Evolutionary conservation across 2,329 filamentous ascomycete species (phyloP).

Genomic region (Westerdykella sp.): DNA sequence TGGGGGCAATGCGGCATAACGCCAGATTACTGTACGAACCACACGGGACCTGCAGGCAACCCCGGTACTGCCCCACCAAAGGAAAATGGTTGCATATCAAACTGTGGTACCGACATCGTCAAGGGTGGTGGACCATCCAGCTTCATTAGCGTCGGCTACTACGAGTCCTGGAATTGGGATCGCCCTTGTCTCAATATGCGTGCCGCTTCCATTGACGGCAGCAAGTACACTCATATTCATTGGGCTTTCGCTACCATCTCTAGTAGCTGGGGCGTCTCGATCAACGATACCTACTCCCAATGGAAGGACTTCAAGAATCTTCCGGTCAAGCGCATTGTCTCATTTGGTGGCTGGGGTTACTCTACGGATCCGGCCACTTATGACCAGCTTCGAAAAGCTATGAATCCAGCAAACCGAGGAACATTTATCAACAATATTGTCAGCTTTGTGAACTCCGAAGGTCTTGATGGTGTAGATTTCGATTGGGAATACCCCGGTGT

Average conservation of each 20-base stretch:
- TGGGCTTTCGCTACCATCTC: slow-evolving; percentile 6
- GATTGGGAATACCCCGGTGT: slow-evolving; percentile 42
- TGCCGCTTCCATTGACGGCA: too few species aligned
- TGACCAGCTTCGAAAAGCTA: slow-evolving; percentile 33
- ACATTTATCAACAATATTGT: slow-evolving; percentile 21
- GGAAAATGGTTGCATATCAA: slow-evolving; percentile 8
- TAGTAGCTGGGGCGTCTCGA: slow-evolving; percentile 12
- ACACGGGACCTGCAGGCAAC: slow-evolving; percentile 3
- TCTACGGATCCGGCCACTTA: slow-evolving; percentile 37
- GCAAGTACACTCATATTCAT: slow-evolving; percentile 7
- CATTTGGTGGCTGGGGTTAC: slow-evolving; percentile 44
- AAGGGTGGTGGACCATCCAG: slow-evolving; percentile 7
- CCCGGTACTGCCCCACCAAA: slow-evolving; percentile 2
- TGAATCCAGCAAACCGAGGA: slow-evolving; percentile 33
- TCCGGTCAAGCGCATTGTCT: slow-evolving; percentile 35
- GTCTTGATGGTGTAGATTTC: slow-evolving; percentile 34
- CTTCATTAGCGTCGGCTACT: slow-evolving; percentile 7
- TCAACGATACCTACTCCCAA: slow-evolving; percentile 2
- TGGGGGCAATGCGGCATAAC: slow-evolving; percentile 46
- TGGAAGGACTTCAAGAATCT: slow-evolving; percentile 32
- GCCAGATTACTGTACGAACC: slow-evolving; percentile 38
- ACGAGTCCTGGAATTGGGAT: slow-evolving; percentile 7
- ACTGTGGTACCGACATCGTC: slow-evolving; percentile 8
- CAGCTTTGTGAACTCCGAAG: slow-evolving; percentile 15
- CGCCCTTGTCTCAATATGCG: slow-evolving; percentile 4